Conservation (phyloP, 1,284 basidiomycete genomes). For the Veloporphyrellus conicus region DNA sequence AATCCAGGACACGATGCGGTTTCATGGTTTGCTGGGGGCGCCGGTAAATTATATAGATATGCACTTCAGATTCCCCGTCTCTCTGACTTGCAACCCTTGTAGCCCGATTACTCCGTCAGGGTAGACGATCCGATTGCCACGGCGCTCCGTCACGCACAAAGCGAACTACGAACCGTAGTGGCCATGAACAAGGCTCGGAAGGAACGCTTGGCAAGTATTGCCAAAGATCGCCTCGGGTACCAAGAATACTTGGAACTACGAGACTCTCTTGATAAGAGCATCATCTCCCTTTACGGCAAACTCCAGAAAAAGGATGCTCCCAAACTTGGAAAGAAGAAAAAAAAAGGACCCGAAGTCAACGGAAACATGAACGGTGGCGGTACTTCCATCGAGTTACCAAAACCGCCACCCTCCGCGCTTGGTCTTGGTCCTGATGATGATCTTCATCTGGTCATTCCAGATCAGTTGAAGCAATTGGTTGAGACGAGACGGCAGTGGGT, state of each 20-base stretch:
- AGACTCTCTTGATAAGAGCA: slow-evolving; percentile 80
- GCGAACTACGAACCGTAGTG: slow-evolving; percentile 72
- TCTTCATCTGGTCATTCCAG: slow-evolving; percentile 61
- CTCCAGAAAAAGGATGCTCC: slow-evolving; percentile 72
- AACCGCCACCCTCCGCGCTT: slow-evolving; percentile 60
- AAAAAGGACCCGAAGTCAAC: slow-evolving; percentile 47
- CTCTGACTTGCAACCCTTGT: slow-evolving; percentile 17
- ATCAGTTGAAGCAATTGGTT: slow-evolving; percentile 67
- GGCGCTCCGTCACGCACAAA: slow-evolving; percentile 83
- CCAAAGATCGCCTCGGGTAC: slow-evolving; percentile 84
- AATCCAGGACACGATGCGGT: slow-evolving; percentile 67
- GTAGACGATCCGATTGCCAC: slow-evolving; percentile 93
- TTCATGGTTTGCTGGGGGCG: slow-evolving; percentile 58
- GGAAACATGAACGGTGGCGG: slow-evolving; percentile 34
- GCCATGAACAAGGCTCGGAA: slow-evolving; percentile 82
- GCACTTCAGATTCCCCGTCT: slow-evolving; percentile 1
- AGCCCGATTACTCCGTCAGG: slow-evolving; percentile 75
- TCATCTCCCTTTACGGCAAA: slow-evolving; percentile 64
- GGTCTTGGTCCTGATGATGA: slow-evolving; percentile 68
- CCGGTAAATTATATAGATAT: slow-evolving; percentile 42
- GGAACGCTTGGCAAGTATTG: slow-evolving; percentile 67
- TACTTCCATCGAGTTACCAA: slow-evolving; percentile 31
- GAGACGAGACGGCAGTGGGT: slow-evolving; percentile 72
- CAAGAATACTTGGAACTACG: slow-evolving; percentile 81
- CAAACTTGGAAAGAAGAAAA: slow-evolving; percentile 68